Evolutionary conservation across 2,329 filamentous ascomycete genomes (phyloP), one percentile per base, ranked within the genome.

Genomic region (Curvularia hawaiiensis): DNA sequence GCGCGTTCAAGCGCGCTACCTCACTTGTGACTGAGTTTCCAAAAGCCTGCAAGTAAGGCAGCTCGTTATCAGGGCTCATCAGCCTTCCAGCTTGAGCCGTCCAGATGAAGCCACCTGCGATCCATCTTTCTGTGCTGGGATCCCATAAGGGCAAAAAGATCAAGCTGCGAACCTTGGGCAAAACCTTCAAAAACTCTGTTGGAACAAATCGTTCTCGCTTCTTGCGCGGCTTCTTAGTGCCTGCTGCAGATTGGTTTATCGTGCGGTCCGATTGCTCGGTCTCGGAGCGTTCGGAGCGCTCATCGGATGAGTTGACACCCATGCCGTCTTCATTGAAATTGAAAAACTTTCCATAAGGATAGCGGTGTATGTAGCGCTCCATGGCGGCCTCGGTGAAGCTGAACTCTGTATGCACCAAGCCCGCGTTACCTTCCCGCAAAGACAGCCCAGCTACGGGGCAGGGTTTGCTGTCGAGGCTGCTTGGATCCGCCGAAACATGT

Each of bases 91-190:
- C 64, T 47, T 67, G 62, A 3, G 68, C 69, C 1, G 72, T 71
- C 73, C 74, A 75, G 28, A 73, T 71, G 51, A 75, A 71, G 18
- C 64, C 67, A 47, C 67, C 72, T 3, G 72, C 70, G 9, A 70
- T 67, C 67, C 73, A 77, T 41, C 70, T 59, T 30, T 74, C 71
- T 1, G 67, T 66, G 0, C 65, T 64, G 6, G 69, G 74, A 50
- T 77, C 73, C 69, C 73, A 77, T 7, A 78, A 50, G 2, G 75
- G 76, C 22, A 77, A 57, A 45, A 77, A 75, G 4, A 76, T 70
- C 12, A 77, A 59, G 46, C 70, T 75, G 33, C 73, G 62, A 2
- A 75, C 74, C 45, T 67, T 70, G 4, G 73, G 74, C 28, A 75
- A 55, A 11, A 72, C 66, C 31, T 66, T 67, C 11, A 74, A 51